These are phyloP conservation scores for Nepenthes gracilis DNA, from an alignment of 148 eudicot species.

Conservation along the genomic window DNA sequence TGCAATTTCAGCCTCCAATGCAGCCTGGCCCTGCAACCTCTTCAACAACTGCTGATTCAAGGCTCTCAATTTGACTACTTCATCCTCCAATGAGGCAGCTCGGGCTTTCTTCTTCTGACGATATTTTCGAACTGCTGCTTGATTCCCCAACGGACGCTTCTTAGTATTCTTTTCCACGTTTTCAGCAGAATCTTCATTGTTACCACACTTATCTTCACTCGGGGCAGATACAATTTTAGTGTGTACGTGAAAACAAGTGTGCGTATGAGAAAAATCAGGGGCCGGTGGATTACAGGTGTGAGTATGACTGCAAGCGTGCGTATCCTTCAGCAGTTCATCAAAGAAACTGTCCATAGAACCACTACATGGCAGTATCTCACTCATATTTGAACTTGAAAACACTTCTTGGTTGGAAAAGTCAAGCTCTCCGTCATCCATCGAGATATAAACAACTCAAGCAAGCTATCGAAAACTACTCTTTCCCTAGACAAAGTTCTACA, in stretches of 20 bases:
- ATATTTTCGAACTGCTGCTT: slow-evolving; percentile 90
- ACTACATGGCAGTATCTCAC: slow-evolving; percentile 43
- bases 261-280: slow-evolving; percentile 78
- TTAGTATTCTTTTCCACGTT: slow-evolving; percentile 46
- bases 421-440: slow-evolving; percentile 68
- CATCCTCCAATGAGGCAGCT: slow-evolving; percentile 74
- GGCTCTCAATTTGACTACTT: slow-evolving; percentile 72
- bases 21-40: slow-evolving; percentile 71
- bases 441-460: background rate
- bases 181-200: slow-evolving; percentile 64
- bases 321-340: slow-evolving; percentile 57
- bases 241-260: slow-evolving; percentile 88
- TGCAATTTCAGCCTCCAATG: slow-evolving; percentile 68
- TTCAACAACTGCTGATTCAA: slow-evolving; percentile 75
- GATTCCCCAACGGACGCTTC: slow-evolving; percentile 65
- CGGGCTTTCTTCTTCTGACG: slow-evolving; percentile 94
- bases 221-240: slow-evolving; percentile 60
- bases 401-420: slow-evolving; percentile 71
- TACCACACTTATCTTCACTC: slow-evolving; percentile 37
- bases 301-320: slow-evolving; percentile 83
- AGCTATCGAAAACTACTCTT: background rate
- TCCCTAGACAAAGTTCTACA: too few relatives aligned
- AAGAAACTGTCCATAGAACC: slow-evolving; percentile 75
- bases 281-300: slow-evolving; percentile 93
- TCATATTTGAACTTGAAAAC: slow-evolving; percentile 40